A percentile compares a stretch with the other conserved stretches of the same genome.
phyloP scores from a whole-genome alignment of 2,329 filamentous ascomycete genomes.

The Golovinomyces cichoracearum region DNA sequence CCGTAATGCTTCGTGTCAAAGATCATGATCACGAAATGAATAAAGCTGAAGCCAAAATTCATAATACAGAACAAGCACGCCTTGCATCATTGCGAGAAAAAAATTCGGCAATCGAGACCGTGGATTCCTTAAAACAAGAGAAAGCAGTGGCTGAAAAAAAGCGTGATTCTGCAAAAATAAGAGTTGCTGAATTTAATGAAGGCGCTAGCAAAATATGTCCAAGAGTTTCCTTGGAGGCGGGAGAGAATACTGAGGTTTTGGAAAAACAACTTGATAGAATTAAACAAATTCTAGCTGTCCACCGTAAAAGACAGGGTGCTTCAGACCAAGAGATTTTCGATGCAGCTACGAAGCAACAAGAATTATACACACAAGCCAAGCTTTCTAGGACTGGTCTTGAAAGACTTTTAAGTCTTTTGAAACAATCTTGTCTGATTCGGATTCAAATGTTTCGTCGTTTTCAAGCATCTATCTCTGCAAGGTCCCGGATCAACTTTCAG shows the following conservation, averaged over 20 bases:
- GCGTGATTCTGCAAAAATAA: constrained; percentile 21
- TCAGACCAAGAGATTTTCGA: constrained; percentile 36
- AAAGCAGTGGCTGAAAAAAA: constrained; percentile 22
- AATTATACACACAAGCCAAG: constrained; percentile 19
- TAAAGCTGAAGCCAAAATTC: constrained; percentile 30
- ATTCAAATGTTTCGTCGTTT: constrained; percentile 57
- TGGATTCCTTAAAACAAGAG: constrained; percentile 23
- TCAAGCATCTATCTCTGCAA: constrained; percentile 59
- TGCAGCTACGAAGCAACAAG: constrained; percentile 19
- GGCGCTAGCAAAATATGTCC: constrained; percentile 28
- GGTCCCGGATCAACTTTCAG: constrained; percentile 61
- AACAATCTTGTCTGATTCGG: constrained; percentile 39
- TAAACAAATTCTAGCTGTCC: constrained; percentile 29
- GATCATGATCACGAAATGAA: constrained; percentile 20
- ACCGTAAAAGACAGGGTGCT: constrained; percentile 32
- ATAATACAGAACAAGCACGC: constrained; percentile 23
- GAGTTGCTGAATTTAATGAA: constrained; percentile 27
- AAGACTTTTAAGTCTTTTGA: constrained; percentile 20
- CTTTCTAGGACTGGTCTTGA: constrained; percentile 21
- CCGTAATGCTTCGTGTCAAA: constrained; percentile 18
- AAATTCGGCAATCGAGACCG: constrained; percentile 29
- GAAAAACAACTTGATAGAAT: constrained; percentile 29
- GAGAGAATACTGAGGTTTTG: constrained; percentile 33
- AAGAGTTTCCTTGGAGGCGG: constrained; percentile 36
- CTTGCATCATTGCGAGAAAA: constrained; percentile 31